Base-by-base conservation (phyloP, 2,329 filamentous ascomycete genomes). In the Fusarium buharicum region DNA sequence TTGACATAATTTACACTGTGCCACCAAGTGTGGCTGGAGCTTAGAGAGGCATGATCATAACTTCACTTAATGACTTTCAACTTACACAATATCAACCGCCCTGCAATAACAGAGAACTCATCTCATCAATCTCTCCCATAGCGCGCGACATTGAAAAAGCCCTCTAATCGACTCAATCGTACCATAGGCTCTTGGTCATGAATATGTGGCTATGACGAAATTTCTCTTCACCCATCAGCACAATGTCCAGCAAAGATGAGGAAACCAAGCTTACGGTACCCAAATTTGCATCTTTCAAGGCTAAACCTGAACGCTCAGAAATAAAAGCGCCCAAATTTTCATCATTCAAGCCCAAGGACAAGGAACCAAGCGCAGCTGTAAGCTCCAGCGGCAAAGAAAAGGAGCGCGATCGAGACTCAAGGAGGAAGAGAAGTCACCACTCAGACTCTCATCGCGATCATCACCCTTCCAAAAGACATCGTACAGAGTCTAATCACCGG, bases 221-320 rank as follows among this genome's bases (percentile, higher is more conserved):
- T 47, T 17, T 28, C 27, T 39, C 16, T 45, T 47, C 37, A 22
- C 10, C 36, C 27, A 55, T n/a, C 43, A 55, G 47, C 64, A 61
- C 50, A 45, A 76, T 75, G 72, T 67, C 72, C 22, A 57, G 55
- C 38, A 67, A 66, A 40, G 68, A 71, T 39, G 66, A 70, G 33
- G 61, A 62, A 30, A 31, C 45, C 40, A 66, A 65, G 40, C 38
- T 67, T 31, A 56, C 66, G 22, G 80, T 90, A 18, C 90, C 91
- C 10, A 92, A 88, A 68, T 93, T 93, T 71, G 78, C 84, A 40
- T 92, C 90, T 66, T 93, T 93, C 77, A 87, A 84, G 66, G 17
- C 85, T 10, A 66, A 63, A 22, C 7, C 64, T 18, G 55, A 60
- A 27, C 12, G 41, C 8, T 47, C 50, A 9, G 59, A 66, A 11